phyloP scores from a whole-genome alignment of 192 early-diverging fungal species.

The Diversispora epigaea region DNA sequence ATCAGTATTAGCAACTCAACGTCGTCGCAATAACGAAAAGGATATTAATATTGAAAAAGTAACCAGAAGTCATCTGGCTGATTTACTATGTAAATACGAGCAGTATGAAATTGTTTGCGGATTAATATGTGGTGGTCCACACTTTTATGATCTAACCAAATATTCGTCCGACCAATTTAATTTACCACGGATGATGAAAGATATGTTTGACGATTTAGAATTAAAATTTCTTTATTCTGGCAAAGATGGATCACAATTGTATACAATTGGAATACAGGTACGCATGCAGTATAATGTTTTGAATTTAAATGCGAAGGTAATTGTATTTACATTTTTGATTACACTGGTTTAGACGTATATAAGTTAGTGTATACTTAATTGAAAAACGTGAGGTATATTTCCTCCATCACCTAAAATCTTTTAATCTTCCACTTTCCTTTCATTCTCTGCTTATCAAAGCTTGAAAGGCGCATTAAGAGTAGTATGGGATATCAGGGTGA shows the following conservation, averaged over 20 bases:
- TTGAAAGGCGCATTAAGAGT: conserved; percentile 16
- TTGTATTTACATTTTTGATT: conserved; percentile 16
- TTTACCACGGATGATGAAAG: conserved; percentile 32
- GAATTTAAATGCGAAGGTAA: not conserved
- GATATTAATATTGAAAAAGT: conserved; percentile 6
- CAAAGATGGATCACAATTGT: too few species aligned
- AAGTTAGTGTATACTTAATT: conserved; percentile 26
- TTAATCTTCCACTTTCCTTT: conserved; percentile 20
- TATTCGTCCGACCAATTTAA: conserved; percentile 29
- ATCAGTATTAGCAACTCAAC: not conserved
- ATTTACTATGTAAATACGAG: conserved; percentile 27
- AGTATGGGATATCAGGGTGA: conserved; percentile 27
- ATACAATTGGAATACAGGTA: conserved; percentile 25
- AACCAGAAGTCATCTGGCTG: conserved; percentile 1
- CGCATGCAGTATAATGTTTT: not conserved
- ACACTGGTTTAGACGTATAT: conserved; percentile 18
- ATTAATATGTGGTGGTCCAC: conserved; percentile 21
- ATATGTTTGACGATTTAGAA: conserved; percentile 30
- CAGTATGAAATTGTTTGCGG: conserved; percentile 17
- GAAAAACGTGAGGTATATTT: conserved; percentile 25
- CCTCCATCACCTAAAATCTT: conserved; percentile 20
- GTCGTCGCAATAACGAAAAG: conserved; percentile 21
- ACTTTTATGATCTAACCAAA: conserved; percentile 21
- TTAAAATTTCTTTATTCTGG: conserved; percentile 15
- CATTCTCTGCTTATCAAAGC: conserved; percentile 17